A percentile compares a stretch with the other conserved stretches of the same genome.
Conservation (phyloP, 768 basidiomycete genomes). For the Suillus weaverae region DNA sequence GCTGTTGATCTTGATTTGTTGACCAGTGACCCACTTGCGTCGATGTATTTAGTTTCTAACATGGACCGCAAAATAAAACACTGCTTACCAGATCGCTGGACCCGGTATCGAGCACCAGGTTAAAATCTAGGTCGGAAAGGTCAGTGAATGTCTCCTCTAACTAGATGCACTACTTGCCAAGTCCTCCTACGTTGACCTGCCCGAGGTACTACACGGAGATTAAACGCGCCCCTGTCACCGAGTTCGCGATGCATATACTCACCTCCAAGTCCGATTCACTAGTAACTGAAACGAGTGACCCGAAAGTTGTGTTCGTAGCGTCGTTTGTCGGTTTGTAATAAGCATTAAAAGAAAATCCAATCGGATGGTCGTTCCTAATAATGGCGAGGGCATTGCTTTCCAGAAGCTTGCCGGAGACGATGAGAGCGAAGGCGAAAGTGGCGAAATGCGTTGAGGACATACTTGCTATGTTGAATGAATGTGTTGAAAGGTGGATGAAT, state of each 20-base stretch:
- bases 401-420: conserved; percentile 29
- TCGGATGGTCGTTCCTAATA: conserved; percentile 4
- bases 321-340: conserved; percentile 17
- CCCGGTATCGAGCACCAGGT: conserved; percentile 28
- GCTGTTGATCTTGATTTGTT: conserved; percentile 29
- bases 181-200: conserved; percentile 30
- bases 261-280: conserved; percentile 30
- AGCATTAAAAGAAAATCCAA: conserved; percentile 12
- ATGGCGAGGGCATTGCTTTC: conserved; percentile 29
- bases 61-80: background rate
- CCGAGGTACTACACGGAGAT: conserved; percentile 23
- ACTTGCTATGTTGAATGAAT: background rate
- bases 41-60: background rate
- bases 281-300: conserved; percentile 14
- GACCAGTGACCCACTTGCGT: conserved; percentile 19
- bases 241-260: conserved; percentile 8
- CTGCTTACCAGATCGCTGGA: conserved; percentile 26
- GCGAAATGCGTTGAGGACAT: background rate
- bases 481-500: background rate
- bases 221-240: background rate
- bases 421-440: conserved; percentile 11
- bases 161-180: conserved; percentile 17
- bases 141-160: background rate
- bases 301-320: conserved; percentile 21
- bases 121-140: conserved; percentile 23